A percentile compares a stretch with the other conserved stretches of the same genome.
Conservation (phyloP, 805 yeast species). For the Yamadazyma laniorum region DNA sequence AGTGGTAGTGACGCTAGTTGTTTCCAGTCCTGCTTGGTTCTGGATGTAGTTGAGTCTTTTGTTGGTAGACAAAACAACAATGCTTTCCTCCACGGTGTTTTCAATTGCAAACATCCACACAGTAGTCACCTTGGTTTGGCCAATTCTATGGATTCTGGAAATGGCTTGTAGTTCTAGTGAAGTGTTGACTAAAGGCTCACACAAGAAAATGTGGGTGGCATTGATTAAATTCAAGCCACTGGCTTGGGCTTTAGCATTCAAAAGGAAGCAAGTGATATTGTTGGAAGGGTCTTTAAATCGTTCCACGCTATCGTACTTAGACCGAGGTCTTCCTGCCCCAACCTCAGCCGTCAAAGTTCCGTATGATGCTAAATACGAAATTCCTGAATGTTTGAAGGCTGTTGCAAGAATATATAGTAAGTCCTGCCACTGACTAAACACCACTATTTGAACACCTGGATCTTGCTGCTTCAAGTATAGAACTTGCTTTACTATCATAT, state of each 20-base stretch:
- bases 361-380: conserved; percentile 56
- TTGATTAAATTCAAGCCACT: conserved; percentile 88
- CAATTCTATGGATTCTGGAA: conserved; percentile 88
- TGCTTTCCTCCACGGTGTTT: conserved; percentile 86
- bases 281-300: conserved; percentile 57
- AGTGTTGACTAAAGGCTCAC: conserved; percentile 89
- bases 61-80: conserved; percentile 64
- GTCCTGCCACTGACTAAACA: conserved; percentile 88
- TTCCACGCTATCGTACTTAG: conserved; percentile 45
- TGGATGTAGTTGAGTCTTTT: conserved; percentile 49
- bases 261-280: conserved; percentile 73
- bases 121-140: conserved; percentile 75
- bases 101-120: conserved; percentile 91
- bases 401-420: conserved; percentile 63
- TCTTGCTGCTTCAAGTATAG: conserved; percentile 59
- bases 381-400: conserved; percentile 60
- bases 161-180: conserved; percentile 90
- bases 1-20: neutral
- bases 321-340: conserved; percentile 27
- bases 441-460: conserved; percentile 69
- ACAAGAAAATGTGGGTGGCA: conserved; percentile 87
- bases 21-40: conserved; percentile 7
- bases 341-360: conserved; percentile 34
- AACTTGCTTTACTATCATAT: conserved; percentile 73
- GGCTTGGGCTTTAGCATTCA: conserved; percentile 84